Evolutionary conservation across 352 stramenopile genomes (phyloP).

Genomic region (Pythium coloratum): DNA sequence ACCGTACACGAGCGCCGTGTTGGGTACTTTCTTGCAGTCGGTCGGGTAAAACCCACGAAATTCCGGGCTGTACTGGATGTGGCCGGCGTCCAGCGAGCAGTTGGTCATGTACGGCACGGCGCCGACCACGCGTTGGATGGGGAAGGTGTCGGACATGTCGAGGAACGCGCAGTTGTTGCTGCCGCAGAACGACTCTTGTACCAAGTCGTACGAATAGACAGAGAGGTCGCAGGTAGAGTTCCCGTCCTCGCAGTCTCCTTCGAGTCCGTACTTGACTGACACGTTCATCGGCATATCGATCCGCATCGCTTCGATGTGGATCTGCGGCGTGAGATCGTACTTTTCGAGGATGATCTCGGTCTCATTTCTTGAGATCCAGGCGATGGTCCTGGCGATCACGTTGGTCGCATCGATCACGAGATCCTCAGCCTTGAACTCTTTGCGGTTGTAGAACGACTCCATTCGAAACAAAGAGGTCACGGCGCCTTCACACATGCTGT

Average conservation of each 20-base stretch:
- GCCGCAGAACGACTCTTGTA: conserved; percentile 37
- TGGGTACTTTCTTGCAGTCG: conserved; percentile 27
- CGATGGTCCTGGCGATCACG: conserved; percentile 6
- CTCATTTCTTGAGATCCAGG: background rate
- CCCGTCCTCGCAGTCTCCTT: background rate
- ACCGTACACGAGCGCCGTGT: conserved; percentile 41
- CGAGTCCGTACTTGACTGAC: conserved; percentile 8
- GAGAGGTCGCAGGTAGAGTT: conserved; percentile 1
- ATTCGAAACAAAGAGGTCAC: conserved; percentile 37
- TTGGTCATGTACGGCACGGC: conserved; percentile 42
- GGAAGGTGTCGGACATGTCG: conserved; percentile 31
- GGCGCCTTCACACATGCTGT: conserved; percentile 36
- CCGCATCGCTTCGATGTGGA: conserved; percentile 14
- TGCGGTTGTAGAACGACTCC: conserved; percentile 19
- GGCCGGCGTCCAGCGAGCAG: conserved; percentile 30
- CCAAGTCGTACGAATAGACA: conserved; percentile 28
- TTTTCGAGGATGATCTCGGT: conserved; percentile 14
- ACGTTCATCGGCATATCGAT: conserved; percentile 15
- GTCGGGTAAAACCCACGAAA: conserved; percentile 40
- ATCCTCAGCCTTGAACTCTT: background rate
- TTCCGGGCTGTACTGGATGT: conserved; percentile 44
- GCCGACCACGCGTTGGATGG: conserved; percentile 38
- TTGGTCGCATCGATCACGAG: background rate
- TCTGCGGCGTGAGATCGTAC: conserved; percentile 23
- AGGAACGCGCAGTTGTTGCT: conserved; percentile 40